Base-by-base conservation (phyloP, 768 basidiomycete species). In the Kwoniella botswanensis region DNA sequence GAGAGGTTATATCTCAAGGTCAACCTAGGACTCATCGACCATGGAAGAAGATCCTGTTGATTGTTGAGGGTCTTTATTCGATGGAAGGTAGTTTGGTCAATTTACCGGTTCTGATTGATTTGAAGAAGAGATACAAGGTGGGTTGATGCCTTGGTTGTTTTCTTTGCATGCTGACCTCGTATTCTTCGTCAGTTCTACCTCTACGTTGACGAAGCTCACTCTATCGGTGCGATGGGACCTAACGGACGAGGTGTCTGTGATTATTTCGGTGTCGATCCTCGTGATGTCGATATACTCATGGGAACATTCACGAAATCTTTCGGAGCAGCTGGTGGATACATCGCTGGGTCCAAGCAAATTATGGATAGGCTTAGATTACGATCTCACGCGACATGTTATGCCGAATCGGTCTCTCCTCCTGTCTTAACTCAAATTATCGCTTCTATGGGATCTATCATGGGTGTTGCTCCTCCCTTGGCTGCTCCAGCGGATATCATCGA, bases 71-170 rank as follows among this genome's bases (percentile, higher is more conserved):
- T 2, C 84, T 99, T 55, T 98, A 93, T 85, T 94, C 92, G 71
- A 99, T 99, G 97, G 97, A 98, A 85, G 97, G 97, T n/a, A 94
- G 93, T 10, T 77, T 98, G 74, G 89, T 92, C 44, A 89, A 98
- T 82, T 79, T 99, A 54, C 97, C 95, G 3, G 86, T 79, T 13
- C 86, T 99, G 65, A 76, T 98, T 68, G 91, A 92, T 74, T 87
- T 99, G 63, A 98, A 97, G 87, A 87, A 90, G 82, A 91, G 90
- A 81, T 98, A 97, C 88, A 98, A 98, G 89, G 96, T 94, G 70
- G 61, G 87, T 74, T 4, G 17, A 42, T 13, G 11, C 35, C 4
- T 42, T 35, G 7, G 7, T 21, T 42, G 3, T 3, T 12, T 35
- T 17, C 24, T 35, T 43, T 53, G 26, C 26, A 56, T 4, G 42